phyloP scores from a whole-genome alignment of 768 basidiomycete species.

The Roridomyces roridus region DNA sequence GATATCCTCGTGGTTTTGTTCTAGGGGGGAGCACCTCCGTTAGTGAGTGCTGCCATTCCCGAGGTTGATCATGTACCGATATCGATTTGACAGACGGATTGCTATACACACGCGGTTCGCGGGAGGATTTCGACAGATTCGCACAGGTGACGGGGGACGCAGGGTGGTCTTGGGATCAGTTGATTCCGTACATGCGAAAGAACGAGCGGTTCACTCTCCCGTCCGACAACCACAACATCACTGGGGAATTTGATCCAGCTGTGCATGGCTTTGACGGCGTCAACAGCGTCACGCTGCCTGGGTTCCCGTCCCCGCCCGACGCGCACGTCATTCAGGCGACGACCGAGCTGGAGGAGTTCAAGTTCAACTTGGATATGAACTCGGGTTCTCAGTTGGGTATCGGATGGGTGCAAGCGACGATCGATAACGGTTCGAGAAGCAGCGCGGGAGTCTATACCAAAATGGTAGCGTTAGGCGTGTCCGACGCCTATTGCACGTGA shows the following conservation, averaged over 20 bases:
- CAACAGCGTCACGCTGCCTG: conserved; percentile 30
- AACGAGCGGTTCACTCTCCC: conserved; percentile 33
- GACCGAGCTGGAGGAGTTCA: conserved; percentile 31
- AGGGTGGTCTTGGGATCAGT: no score
- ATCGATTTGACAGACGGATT: no score
- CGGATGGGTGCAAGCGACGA: conserved; percentile 28
- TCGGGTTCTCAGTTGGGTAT: conserved; percentile 36
- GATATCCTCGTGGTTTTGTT: no score
- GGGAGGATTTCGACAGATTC: no score
- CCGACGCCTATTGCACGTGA: no score
- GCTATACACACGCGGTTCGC: no score
- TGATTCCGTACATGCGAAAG: no score
- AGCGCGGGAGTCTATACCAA: conserved; percentile 38
- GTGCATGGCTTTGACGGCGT: conserved; percentile 34
- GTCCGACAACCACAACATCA: conserved; percentile 34
- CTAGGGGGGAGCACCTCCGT: no score
- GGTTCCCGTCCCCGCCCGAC: conserved; percentile 29
- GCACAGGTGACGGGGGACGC: no score
- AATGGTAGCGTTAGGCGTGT: no score
- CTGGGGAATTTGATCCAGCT: conserved; percentile 33
- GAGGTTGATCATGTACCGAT: no score
- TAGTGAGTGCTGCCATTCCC: no score
- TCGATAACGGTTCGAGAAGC: conserved; percentile 29
- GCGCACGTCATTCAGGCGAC: conserved; percentile 30
- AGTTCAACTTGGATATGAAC: conserved; percentile 40